phyloP scores from a whole-genome alignment of 2,329 filamentous ascomycete species.

The Fusarium incarnatum region DNA sequence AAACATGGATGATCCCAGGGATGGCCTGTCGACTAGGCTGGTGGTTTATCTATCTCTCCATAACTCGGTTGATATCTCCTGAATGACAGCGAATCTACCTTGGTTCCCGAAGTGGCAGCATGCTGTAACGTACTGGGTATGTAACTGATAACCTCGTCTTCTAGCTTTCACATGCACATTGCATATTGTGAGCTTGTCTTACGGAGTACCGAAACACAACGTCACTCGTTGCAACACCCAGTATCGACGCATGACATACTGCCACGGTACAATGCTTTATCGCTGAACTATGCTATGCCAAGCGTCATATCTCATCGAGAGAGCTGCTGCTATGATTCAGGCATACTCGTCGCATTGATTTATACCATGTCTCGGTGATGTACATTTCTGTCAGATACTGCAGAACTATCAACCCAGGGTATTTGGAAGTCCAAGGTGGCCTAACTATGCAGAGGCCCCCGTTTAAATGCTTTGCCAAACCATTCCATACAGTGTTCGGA shows the following conservation, averaged over 20 bases:
- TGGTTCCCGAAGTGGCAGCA: not conserved
- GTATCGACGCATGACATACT: constrained; percentile 22
- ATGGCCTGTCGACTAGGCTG: not conserved
- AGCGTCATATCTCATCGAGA: constrained; percentile 12
- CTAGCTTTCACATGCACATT: constrained; percentile 1
- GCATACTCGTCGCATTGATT: constrained; percentile 10
- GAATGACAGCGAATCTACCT: not conserved
- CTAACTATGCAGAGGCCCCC: not conserved
- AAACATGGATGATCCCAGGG: not conserved
- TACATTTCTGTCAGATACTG: constrained; percentile 24
- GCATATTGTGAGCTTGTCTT: not conserved
- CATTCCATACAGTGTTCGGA: not conserved
- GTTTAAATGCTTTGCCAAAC: not conserved
- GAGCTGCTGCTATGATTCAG: constrained; percentile 1
- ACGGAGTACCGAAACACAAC: constrained; percentile 3
- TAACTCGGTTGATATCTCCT: not conserved
- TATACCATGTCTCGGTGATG: not conserved
- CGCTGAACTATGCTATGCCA: constrained; percentile 3
- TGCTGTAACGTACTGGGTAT: not conserved
- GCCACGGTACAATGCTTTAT: not conserved
- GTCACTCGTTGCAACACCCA: constrained; percentile 11
- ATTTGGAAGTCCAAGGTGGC: not conserved
- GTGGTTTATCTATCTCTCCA: not conserved
- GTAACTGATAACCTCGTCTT: not conserved
- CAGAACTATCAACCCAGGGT: constrained; percentile 16